Base-by-base conservation (phyloP, 345 rosid genomes). In the Gossypium arboreum region DNA sequence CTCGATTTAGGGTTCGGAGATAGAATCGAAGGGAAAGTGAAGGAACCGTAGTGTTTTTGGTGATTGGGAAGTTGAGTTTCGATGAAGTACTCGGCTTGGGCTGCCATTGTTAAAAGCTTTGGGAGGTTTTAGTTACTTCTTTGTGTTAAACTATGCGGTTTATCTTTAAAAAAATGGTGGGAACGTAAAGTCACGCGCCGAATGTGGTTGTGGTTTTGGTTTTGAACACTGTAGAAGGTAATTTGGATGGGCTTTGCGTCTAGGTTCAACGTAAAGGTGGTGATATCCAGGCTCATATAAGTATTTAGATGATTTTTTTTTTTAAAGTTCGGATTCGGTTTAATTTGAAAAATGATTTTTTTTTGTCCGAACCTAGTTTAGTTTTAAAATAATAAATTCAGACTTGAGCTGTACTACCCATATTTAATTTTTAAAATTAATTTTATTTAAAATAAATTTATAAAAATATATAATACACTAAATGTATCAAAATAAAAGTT, bases 21-120 rank as follows among this genome's bases (percentile, higher is more conserved):
- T 3, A 89, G 76, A 27, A 88, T 81, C 6, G 89, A 83, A 20
- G 97, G 98, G 75, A 90, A 89, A 63, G 75, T 73, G 67, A 78
- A 68, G 39, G 92, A 81, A 73, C 72, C 67, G 87, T 65, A 87
- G 13, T 11, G 81, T 65, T 86, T 86, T 79, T 90, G 96, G n/a
- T 84, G 81, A 18, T 83, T 77, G 0, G 95, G 81, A 64, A 88
- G 77, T 71, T 68, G 82, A 34, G 78, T 76, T 83, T 86, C 85
- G 6, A 78, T 51, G 76, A 90, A 83, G 70, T 2, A 62, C 1
- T 73, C 67, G 45, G 10, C 55, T 50, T 47, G 22, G 4, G 65
- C 81, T 12, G 86, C 83, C 91, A 87, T 89, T 27, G 68, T 24
- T 72, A 11, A 39, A 44, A 50, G 13, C 4, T 45, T 24, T 48